These are phyloP conservation scores for Usnea hakonensis DNA, from an alignment of 495 filamentous ascomycete species.

Conservation along the genomic window DNA sequence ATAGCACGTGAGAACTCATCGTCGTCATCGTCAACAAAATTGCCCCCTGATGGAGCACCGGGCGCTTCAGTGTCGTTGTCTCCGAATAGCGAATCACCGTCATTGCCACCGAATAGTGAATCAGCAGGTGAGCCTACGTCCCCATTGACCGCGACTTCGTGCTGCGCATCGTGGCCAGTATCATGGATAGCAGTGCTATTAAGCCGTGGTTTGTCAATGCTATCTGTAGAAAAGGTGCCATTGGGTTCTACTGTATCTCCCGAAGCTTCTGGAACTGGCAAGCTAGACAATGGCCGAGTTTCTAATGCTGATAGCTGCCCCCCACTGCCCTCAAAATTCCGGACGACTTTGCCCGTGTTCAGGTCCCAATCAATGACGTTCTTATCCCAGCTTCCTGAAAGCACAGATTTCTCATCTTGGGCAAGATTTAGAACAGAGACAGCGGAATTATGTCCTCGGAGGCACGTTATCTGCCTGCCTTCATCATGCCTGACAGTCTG, in stretches of 20 bases:
- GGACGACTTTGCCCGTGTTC: conserved; percentile 70
- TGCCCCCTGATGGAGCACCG: conserved; percentile 46
- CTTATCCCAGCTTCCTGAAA: conserved; percentile 97
- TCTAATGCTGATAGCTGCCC: conserved; percentile 85
- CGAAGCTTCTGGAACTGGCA: conserved; percentile 67
- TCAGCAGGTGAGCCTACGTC: conserved; percentile 59
- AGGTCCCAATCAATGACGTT: conserved; percentile 90
- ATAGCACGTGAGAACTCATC: conserved; percentile 80
- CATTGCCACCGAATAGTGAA: conserved; percentile 50
- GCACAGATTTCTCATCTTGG: conserved; percentile 74
- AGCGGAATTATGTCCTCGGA: conserved; percentile 82
- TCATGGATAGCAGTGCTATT: conserved; percentile 48
- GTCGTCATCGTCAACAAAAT: conserved; percentile 74
- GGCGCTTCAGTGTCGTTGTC: conserved; percentile 54
- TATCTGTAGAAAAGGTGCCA: conserved; percentile 62
- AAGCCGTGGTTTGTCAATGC: conserved; percentile 39
- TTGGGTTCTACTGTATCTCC: conserved; percentile 48
- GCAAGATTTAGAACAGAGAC: conserved; percentile 81
- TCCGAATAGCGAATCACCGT: conserved; percentile 66
- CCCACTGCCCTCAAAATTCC: conserved; percentile 66
- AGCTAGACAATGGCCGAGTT: conserved; percentile 65
- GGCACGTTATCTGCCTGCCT: conserved; percentile 72
- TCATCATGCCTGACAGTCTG: conserved; percentile 94
- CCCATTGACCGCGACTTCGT: conserved; percentile 31
- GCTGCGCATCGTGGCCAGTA: conserved; percentile 30